These are phyloP conservation scores for Phytopythium delawarense DNA, from an alignment of 352 stramenopile species.

Conservation along the genomic window DNA sequence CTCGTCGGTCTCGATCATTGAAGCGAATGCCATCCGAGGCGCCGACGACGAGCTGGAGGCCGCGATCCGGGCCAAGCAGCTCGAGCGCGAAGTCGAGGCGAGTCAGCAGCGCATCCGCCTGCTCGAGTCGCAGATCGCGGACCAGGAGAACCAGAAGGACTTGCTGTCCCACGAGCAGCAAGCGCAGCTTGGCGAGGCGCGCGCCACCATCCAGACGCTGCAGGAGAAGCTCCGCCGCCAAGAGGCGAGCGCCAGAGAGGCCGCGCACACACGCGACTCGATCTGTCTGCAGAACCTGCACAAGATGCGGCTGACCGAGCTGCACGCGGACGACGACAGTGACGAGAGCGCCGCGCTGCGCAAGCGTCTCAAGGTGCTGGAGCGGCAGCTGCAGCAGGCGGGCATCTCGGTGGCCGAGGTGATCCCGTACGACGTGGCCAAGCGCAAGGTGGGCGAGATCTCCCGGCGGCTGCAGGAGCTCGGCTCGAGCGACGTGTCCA, in stretches of 20 bases:
- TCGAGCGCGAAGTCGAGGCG: conserved; percentile 67
- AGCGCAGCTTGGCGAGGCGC: conserved; percentile 46
- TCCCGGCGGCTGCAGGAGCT: conserved; percentile 82
- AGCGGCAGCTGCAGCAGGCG: conserved; percentile 68
- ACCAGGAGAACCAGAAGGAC: conserved; percentile 52
- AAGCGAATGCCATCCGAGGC: background rate
- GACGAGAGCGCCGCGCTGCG: conserved; percentile 55
- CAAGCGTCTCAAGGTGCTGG: conserved; percentile 66
- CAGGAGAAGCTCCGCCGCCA: conserved; percentile 57
- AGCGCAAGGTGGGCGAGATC: conserved; percentile 72
- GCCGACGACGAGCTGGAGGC: conserved; percentile 61
- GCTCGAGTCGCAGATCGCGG: conserved; percentile 50
- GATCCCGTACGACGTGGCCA: conserved; percentile 85
- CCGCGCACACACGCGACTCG: conserved; percentile 46
- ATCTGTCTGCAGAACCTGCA: conserved; percentile 38
- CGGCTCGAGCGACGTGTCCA: conserved; percentile 60
- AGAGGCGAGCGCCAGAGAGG: conserved; percentile 45
- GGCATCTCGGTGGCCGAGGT: conserved; percentile 84
- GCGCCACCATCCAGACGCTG: conserved; percentile 46
- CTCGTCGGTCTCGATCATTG: conserved; percentile 11
- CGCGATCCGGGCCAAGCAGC: conserved; percentile 41
- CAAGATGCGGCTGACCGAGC: conserved; percentile 36
- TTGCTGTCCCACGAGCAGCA: conserved; percentile 59
- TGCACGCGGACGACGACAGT: conserved; percentile 19
- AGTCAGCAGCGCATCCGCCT: conserved; percentile 55